Evolutionary conservation across 1,284 basidiomycete genomes (phyloP), one percentile per base, ranked within the genome.

Genomic region (Sparassis latifolia): DNA sequence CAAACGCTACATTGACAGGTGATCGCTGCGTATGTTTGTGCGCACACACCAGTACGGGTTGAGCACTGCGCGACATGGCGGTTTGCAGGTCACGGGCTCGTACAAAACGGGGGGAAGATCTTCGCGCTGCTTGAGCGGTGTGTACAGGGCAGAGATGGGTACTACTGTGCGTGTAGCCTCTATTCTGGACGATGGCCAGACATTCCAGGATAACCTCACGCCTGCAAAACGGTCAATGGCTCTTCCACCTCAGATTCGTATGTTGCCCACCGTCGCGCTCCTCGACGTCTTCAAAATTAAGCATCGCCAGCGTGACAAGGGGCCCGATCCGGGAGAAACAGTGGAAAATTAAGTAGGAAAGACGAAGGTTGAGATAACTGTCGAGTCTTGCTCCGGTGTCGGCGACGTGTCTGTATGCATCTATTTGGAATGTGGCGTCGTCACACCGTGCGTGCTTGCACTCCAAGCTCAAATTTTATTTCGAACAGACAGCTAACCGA

Each of bases 161-260:
- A 99, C 96, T 44, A 99, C 97, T 9, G 94, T 99, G 60, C 97
- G 80, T 42, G 95, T 98, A 6, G 95, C 92, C 73, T 99, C 97
- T 72, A 98, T 92, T 61, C 95, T 85, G 56, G 92, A 94, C 40
- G 94, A 95, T 1, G 96, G 94, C 93, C 95, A 99, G 52, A 95
- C 92, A 70, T 99, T 99, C 96, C 96, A 98, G 52, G 93, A 96
- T 62, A 95, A 77, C 53, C 92, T 82, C 44, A 95, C 84, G 62
- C 92, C 92, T 95, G 61, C 40, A 43, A 27, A 49, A 29, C 31
- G 1, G 38, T 42, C 49, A 46, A 12, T 29, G 43, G 42, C 35
- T 42, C 12, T 47, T 4, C 38, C 9, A 27, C 5, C 6, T 9
- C 10, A 7, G 1, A 38, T n/a, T 46, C 20, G 7, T 2, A 12